Percentiles rank a stretch among this genome's conserved stretches.
These are phyloP conservation scores for Begonia fuchsioides DNA, from an alignment of 306 rosid genomes.

Conservation along the genomic window DNA sequence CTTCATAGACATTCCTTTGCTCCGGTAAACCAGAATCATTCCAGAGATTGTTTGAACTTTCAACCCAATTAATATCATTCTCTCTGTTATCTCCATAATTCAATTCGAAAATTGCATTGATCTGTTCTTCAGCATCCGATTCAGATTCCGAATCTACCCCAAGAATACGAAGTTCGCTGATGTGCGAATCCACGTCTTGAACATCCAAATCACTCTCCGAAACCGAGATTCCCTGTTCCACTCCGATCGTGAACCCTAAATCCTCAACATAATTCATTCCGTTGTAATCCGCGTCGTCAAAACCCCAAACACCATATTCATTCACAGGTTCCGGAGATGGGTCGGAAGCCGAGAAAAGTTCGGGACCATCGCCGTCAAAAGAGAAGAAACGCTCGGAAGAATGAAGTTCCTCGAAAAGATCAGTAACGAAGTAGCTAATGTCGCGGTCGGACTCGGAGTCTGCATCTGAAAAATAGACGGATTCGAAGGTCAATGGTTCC, in stretches of 20 bases:
- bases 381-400: conserved; percentile 11
- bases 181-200: conserved; percentile 7
- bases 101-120: conserved; percentile 14
- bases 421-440: conserved; percentile 56
- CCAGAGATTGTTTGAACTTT: conserved; percentile 33
- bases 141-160: conserved; percentile 57
- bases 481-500: conserved; percentile 19
- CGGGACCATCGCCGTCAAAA: conserved; percentile 3
- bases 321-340: conserved; percentile 22
- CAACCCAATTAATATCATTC: conserved; percentile 26
- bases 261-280: conserved; percentile 12
- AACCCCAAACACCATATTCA: conserved; percentile 18
- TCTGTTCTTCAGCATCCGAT: conserved; percentile 21
- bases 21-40: conserved; percentile 48
- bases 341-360: conserved; percentile 15
- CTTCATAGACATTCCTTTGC: conserved; percentile 34
- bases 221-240: conserved; percentile 13
- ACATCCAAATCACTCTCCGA: conserved; percentile 17
- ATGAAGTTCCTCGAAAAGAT: conserved; percentile 39
- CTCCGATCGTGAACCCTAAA: conserved; percentile 20
- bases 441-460: conserved; percentile 45
- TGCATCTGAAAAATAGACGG: conserved; percentile 29
- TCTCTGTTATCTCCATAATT: conserved; percentile 12
- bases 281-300: conserved; percentile 14
- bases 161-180: conserved; percentile 38